Base-by-base conservation (phyloP, 2,329 filamentous ascomycete species). In the Trichoderma breve region DNA sequence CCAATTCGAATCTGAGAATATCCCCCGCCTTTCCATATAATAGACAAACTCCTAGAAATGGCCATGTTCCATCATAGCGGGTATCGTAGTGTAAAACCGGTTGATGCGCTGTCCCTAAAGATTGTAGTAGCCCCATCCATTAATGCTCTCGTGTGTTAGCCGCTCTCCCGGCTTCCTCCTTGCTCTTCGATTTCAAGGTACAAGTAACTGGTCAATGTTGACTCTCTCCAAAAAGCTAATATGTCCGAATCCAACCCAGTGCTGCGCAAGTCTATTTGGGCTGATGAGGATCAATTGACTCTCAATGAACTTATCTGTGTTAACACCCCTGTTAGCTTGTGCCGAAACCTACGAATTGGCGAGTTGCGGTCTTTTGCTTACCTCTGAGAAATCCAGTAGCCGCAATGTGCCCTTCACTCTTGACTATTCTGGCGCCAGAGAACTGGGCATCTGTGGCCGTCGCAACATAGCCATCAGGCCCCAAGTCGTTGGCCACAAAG, bases 231-330 rank as follows among this genome's bases (percentile, higher is more conserved):
- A 91, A 76, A 85, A 91, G 75, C 85, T 90, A 61, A 91, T 87
- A 71, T 90, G 87, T 0, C 85, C 84, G 74, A 88, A 88, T 0
- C 80, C 84, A 64, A 92, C 84, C 95, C 95, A 98, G 78, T 94
- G 92, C 78, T 95, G 93, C 3, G 94, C 95, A 70, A 98, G 80
- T 53, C 87, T 86, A 78, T 97, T 85, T n/a, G 90, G 87, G 2
- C 92, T 94, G 51, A 97, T 86, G 43, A 98, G 85, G 63, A 97
- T 90, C 26, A 98, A 85, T 75, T 95, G 90, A 1, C 91, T 91
- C 3, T 90, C 85, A 64, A 95, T 92, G 76, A 90, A 97, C 72
- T 87, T 87, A 76, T 94, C 93, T 95, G 67, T 18, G 12, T 9
- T 3, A n/a, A 43, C 32, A 34, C 4, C 15, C 34, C 11, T 11